Base-by-base conservation (phyloP, 495 filamentous ascomycete genomes). In the Symbiotaphrina buchneri region DNA sequence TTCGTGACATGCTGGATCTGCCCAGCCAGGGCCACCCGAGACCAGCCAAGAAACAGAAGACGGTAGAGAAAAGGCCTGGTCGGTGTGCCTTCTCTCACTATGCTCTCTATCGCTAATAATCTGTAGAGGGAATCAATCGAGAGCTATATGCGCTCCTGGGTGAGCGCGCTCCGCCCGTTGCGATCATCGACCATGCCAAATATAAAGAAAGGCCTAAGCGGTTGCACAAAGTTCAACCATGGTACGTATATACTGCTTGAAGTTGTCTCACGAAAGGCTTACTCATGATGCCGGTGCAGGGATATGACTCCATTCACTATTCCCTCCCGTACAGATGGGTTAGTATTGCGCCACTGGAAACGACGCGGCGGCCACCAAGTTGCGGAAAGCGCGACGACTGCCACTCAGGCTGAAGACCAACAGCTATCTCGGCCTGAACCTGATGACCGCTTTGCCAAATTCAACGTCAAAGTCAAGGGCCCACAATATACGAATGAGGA, bases 1-100 rank as follows among this genome's bases (percentile, higher is more conserved):
- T 87, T 35, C 80, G 77, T 52, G 82, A 92, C 53, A 78, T 92
- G 49, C 72, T 92, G 51, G 75, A 80, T 49, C 57, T 90, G 45
- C 71, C 78, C 31, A 61, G 55, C 34, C 60, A 74, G 43, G 68
- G 65, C 38, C 54, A 65, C 39, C 54, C 65, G 24, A 58, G 63
- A 34, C 70, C 75, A 7, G 51, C 63, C 28, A 90, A 90, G 55
- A 85, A 85, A 44, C 70, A 74, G 47, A 84, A 81, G 46, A 63
- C 65, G 0, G 56, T 59, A 5, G 67, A 66, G 32, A 69, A 71
- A 39, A 66, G 79, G 39, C 76, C 72, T 45, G 78, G 71, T 64
- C 42, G 54, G 43, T 52, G 51, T 16, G 13, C 52, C 58, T 23
- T 48, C 59, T 33, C 40, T 57, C 21, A 51, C 51, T 8, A 37